Evolutionary conservation across 345 rosid species (phyloP).

Genomic region (Salix viminalis): DNA sequence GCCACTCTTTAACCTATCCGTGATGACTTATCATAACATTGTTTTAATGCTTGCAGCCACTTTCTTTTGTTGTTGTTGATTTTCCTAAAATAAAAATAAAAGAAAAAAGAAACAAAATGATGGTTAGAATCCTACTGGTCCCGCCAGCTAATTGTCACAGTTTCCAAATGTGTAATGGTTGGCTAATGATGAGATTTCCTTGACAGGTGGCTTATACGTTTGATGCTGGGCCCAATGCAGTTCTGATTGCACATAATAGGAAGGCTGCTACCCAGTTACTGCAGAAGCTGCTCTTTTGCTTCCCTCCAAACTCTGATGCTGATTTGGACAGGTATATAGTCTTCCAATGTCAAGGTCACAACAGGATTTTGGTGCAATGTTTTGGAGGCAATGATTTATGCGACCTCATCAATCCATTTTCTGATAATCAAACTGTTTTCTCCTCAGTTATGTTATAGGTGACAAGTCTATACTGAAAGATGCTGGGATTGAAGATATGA

Average conservation of each 20-base stretch:
- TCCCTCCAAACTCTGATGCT: slow-evolving; percentile 71
- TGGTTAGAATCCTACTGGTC: not conserved
- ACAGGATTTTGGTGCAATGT: not conserved
- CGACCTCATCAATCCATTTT: not conserved
- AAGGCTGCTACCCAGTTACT: slow-evolving; percentile 66
- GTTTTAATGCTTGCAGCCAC: not conserved
- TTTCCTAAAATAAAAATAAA: not conserved
- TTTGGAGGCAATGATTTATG: not conserved
- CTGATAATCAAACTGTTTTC: not conserved
- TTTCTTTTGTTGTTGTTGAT: not conserved
- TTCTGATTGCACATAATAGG: slow-evolving; percentile 60
- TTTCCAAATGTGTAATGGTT: not conserved
- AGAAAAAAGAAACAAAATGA: not conserved
- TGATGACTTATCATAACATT: not conserved
- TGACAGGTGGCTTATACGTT: slow-evolving; percentile 90
- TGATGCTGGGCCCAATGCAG: slow-evolving; percentile 96
- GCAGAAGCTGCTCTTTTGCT: slow-evolving; percentile 71
- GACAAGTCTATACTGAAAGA: slow-evolving; percentile 77
- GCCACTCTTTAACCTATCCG: not conserved
- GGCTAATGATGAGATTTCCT: slow-evolving; percentile 16
- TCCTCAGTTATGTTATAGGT: slow-evolving; percentile 69
- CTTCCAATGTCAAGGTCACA: not conserved
- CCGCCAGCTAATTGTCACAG: not conserved
- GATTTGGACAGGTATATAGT: slow-evolving; percentile 61
- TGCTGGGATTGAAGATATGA: slow-evolving; percentile 57